Percentiles rank a stretch among this genome's conserved stretches.
phyloP scores from a whole-genome alignment of 1,284 basidiomycete species.

The Salmacisia buchloeana region DNA sequence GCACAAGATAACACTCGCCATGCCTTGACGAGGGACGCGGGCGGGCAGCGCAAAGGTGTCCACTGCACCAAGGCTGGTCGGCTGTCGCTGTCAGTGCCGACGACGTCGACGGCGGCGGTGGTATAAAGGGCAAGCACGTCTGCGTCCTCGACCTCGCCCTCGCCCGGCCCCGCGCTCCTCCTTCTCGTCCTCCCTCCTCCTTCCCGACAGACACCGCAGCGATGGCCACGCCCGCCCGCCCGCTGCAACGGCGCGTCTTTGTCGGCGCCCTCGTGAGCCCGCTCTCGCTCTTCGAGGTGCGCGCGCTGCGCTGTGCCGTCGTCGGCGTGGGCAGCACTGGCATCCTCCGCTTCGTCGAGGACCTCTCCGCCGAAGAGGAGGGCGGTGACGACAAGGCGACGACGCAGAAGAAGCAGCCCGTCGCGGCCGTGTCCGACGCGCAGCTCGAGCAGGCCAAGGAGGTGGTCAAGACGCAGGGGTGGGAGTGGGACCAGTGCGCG shows the following conservation, averaged over 20 bases:
- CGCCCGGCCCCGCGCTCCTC: neutral
- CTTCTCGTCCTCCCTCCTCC: neutral
- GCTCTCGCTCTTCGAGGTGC: constrained; percentile 23
- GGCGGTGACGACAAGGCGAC: neutral
- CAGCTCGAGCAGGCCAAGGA: neutral
- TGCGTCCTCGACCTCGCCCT: neutral
- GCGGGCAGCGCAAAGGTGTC: too few species aligned
- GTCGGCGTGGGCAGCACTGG: constrained; percentile 40
- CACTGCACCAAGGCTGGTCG: too few species aligned
- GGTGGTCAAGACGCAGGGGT: constrained; percentile 30
- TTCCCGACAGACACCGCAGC: neutral
- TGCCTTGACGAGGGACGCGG: too few species aligned
- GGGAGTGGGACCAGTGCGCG: constrained; percentile 49
- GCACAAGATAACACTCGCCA: too few species aligned
- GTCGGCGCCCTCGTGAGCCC: constrained; percentile 39
- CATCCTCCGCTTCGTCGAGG: constrained; percentile 40
- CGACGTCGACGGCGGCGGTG: too few species aligned
- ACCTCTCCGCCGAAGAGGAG: constrained; percentile 19
- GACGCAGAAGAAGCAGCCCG: neutral
- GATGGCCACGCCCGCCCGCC: neutral
- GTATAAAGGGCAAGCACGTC: too few species aligned
- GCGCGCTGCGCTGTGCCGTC: constrained; percentile 31
- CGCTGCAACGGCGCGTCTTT: constrained; percentile 32
- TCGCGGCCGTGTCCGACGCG: neutral
- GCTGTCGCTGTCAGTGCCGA: too few species aligned